These are phyloP conservation scores for Plectosphaerella cucumerina DNA, from an alignment of 2,329 filamentous ascomycete genomes.

Conservation along the genomic window DNA sequence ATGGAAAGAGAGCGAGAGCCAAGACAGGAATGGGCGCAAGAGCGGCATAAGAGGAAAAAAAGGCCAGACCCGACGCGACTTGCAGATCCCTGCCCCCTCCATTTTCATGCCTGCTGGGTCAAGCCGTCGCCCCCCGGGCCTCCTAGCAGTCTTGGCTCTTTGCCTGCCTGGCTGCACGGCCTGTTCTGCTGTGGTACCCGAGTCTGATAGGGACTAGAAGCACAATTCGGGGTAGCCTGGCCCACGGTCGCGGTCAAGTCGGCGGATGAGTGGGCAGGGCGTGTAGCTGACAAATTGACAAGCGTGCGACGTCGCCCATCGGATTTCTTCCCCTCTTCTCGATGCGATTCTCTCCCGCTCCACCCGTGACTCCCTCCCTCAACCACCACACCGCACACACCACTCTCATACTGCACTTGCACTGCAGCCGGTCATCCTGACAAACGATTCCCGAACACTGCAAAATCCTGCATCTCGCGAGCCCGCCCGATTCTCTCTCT, in stretches of 20 bases:
- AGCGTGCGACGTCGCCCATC: conserved; percentile 2
- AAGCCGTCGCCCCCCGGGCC: not conserved
- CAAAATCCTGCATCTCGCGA: not conserved
- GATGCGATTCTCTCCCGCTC: conserved; percentile 6
- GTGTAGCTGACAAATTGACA: conserved; percentile 15
- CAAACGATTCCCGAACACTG: not conserved
- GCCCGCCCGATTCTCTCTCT: too few relatives aligned
- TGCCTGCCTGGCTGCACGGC: too few relatives aligned
- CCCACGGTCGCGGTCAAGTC: too few relatives aligned
- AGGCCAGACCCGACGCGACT: not conserved
- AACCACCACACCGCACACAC: conserved; percentile 1
- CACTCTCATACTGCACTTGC: too few relatives aligned
- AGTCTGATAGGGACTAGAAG: too few relatives aligned
- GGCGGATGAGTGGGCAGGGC: not conserved
- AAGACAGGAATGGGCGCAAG: not conserved
- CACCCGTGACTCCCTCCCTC: conserved; percentile 1
- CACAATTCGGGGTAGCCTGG: too few relatives aligned
- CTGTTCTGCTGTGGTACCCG: too few relatives aligned
- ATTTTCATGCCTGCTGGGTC: not conserved
- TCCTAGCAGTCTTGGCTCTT: too few relatives aligned
- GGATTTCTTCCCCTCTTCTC: conserved; percentile 11
- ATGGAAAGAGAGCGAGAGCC: not conserved
- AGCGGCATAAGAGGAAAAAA: not conserved
- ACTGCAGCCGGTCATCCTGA: not conserved
- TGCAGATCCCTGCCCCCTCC: not conserved